These are phyloP conservation scores for Elsinoe fawcettii DNA, from an alignment of 2,329 filamentous ascomycete species.

Conservation along the genomic window DNA sequence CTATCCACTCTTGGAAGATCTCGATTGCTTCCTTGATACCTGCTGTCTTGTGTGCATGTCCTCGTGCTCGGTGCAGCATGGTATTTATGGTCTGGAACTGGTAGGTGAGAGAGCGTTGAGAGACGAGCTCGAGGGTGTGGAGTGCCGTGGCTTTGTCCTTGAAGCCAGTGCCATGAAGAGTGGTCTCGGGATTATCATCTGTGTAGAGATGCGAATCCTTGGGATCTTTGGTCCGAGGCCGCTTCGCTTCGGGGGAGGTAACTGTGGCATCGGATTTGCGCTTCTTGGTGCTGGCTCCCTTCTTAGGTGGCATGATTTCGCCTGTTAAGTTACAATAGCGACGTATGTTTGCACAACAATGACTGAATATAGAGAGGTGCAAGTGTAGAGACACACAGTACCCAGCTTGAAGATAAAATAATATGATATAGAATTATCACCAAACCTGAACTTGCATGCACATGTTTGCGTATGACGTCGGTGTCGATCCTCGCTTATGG, in stretches of 20 bases:
- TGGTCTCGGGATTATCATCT: constrained; percentile 28
- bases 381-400: no score
- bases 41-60: constrained; percentile 18
- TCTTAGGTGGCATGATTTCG: constrained; percentile 9
- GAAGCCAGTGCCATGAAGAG: constrained; percentile 29
- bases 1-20: constrained; percentile 26
- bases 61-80: constrained; percentile 25
- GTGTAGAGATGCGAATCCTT: constrained; percentile 29
- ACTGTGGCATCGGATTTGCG: background rate
- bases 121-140: constrained; percentile 25
- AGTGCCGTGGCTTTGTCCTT: constrained; percentile 25
- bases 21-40: constrained; percentile 25
- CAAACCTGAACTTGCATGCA: background rate
- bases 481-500: background rate
- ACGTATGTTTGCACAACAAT: no score
- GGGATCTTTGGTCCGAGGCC: constrained; percentile 17
- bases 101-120: constrained; percentile 26
- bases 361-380: no score
- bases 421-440: no score
- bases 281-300: background rate
- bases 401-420: no score
- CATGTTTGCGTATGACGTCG: constrained; percentile 1
- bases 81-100: constrained; percentile 30
- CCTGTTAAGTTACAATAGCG: no score
- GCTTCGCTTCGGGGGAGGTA: background rate